Evolutionary conservation across 1,139 yeast species (phyloP).

Genomic region (Taphrina deformans): DNA sequence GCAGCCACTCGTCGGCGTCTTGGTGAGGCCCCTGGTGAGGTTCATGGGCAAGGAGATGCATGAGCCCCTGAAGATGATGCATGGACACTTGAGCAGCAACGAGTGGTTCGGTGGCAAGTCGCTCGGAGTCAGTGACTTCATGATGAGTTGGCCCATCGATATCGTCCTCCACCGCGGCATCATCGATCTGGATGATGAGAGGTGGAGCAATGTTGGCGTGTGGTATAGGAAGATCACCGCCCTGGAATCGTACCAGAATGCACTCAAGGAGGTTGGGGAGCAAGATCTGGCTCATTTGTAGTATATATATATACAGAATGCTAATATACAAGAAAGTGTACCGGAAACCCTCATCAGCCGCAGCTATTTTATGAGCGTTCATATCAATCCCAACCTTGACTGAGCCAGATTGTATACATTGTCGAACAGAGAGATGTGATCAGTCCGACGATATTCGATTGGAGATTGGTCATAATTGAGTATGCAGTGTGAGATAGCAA

Average conservation of each 20-base stretch:
- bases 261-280: not conserved
- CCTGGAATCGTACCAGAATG: not conserved
- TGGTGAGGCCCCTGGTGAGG: not conserved
- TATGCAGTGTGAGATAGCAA: no score
- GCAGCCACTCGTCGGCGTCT: not conserved
- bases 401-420: no score
- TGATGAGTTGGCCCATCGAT: slow-evolving; percentile 15
- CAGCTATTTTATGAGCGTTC: no score
- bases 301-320: no score
- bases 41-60: not conserved
- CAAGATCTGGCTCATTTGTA: slow-evolving; percentile 1
- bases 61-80: not conserved
- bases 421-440: no score
- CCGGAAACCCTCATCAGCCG: no score
- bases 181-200: not conserved
- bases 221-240: not conserved
- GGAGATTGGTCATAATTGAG: no score
- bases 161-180: not conserved
- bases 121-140: slow-evolving; percentile 8
- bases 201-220: not conserved
- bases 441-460: no score
- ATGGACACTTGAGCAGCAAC: not conserved
- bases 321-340: no score
- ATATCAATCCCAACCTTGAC: no score
- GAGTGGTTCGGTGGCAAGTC: slow-evolving; percentile 1